Evolutionary conservation across 169 alveolate species (phyloP).

Genomic region (Toxoplasma gondii): DNA sequence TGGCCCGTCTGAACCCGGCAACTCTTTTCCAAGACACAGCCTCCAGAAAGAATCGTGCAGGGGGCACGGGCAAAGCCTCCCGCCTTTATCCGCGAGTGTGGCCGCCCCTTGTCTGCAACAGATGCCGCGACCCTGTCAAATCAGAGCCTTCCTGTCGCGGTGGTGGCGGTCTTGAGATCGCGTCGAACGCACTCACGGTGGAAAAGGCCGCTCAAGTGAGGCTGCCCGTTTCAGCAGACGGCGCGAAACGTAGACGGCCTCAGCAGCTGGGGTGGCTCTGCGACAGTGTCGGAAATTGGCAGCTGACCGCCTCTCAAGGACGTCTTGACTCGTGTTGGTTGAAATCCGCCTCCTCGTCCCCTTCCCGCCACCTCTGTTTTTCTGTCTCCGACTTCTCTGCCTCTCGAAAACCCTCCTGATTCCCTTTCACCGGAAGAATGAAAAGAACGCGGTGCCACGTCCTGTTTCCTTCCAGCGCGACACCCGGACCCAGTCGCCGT

Average conservation of each 20-base stretch:
- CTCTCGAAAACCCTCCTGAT: background rate
- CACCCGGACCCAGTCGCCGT: background rate
- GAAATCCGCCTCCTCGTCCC: background rate
- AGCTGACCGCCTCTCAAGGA: background rate
- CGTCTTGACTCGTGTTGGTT: background rate
- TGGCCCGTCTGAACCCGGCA: no score
- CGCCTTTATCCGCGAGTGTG: no score
- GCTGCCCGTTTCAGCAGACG: background rate
- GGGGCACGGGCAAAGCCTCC: no score
- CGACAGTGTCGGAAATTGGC: background rate
- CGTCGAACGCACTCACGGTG: no score
- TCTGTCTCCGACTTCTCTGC: background rate
- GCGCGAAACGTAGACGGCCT: background rate
- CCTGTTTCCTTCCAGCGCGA: background rate
- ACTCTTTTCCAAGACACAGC: no score
- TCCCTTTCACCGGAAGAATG: background rate
- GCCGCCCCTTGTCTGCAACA: no score
- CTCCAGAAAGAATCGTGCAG: no score
- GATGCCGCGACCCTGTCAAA: no score
- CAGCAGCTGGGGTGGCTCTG: background rate
- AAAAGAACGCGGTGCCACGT: background rate
- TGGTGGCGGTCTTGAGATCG: no score
- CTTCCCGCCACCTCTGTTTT: background rate
- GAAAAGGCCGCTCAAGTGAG: no score
- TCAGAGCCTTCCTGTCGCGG: no score